These are phyloP conservation scores for Kwoniella sp. DNA, from an alignment of 768 basidiomycete species.

Conservation along the genomic window DNA sequence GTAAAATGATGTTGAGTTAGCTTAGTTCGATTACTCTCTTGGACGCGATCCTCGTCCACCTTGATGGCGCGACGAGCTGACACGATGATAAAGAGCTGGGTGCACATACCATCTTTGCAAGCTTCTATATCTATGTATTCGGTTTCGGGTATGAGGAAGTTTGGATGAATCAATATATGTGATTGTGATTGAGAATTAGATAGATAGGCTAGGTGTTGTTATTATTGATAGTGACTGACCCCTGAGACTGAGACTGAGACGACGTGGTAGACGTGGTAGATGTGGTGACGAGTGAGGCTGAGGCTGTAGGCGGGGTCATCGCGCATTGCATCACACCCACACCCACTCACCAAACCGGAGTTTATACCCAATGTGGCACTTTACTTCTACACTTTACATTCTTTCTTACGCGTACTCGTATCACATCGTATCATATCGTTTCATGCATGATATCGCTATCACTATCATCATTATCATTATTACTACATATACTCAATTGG, in stretches of 20 bases:
- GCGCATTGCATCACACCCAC: not conserved
- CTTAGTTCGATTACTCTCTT: not conserved
- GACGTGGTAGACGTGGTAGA: constrained; percentile 2
- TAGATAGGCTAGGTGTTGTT: not conserved
- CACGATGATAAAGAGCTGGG: too few species aligned
- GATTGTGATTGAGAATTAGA: not conserved
- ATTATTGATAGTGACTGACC: not conserved
- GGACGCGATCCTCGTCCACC: too few species aligned
- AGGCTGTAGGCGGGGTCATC: constrained; percentile 12
- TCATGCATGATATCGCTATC: not conserved
- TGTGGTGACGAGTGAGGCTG: constrained; percentile 9
- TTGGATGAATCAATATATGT: too few species aligned
- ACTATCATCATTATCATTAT: not conserved
- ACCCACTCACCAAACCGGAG: constrained; percentile 5
- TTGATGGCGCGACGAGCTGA: too few species aligned
- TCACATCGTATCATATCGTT: constrained; percentile 4
- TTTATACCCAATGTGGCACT: constrained; percentile 24
- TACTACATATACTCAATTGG: too few species aligned
- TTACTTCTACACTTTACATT: not conserved
- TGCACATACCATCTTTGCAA: constrained; percentile 12
- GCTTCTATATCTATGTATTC: not conserved
- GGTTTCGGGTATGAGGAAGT: too few species aligned
- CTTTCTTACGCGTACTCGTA: not conserved
- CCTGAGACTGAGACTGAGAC: not conserved
- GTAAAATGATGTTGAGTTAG: too few species aligned